Evolutionary conservation across 2,329 filamentous ascomycete genomes (phyloP), one percentile per base, ranked within the genome.

Genomic region (Ascochyta clinopodiicola): DNA sequence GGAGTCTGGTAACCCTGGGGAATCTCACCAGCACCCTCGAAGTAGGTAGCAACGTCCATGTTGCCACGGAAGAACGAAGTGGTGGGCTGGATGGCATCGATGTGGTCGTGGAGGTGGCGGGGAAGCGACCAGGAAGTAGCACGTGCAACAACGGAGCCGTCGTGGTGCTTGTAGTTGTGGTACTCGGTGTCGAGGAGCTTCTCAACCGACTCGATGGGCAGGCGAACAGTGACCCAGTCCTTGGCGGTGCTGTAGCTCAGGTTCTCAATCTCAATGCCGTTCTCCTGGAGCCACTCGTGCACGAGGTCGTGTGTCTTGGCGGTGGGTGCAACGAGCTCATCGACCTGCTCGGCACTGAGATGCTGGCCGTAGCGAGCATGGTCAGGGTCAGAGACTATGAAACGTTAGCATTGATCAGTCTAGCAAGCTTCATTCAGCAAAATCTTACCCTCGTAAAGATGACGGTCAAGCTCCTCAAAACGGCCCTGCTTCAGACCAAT

Each of bases 51-150:
- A 6, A 53, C 60, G 9, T 68, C 37, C 6, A 65, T 56, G 15
- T 56, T 62, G 22, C 57, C 66, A 24, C 66, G 71, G 63, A 75
- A 82, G 75, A 87, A 87, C 0, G 83, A 84, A 44, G 80, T 86
- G 1, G 84, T 87, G 2, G 85, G 85, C 67, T 87, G 84, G 24
- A 87, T 81, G 12, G 82, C 80, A 63, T 86, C 83, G 57, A 87
- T 81, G 64, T 85, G 83, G 44, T 79, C 76, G 64, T 86, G 84
- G 4, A 87, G 76, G 63, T 86, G 81, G 31, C 64, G 66, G 15
- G 85, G 84, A 4, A 88, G 78, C 38, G 84, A 86, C 84, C 84
- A 87, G 36, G 77, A 72, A 1, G 82, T 80, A 0, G 85, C 79
- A 38, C 85, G 80, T 15, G 82, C 77, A 7, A 86, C 66, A 10